These are phyloP conservation scores for Lactarius vividus DNA, from an alignment of 768 basidiomycete genomes.

Conservation along the genomic window DNA sequence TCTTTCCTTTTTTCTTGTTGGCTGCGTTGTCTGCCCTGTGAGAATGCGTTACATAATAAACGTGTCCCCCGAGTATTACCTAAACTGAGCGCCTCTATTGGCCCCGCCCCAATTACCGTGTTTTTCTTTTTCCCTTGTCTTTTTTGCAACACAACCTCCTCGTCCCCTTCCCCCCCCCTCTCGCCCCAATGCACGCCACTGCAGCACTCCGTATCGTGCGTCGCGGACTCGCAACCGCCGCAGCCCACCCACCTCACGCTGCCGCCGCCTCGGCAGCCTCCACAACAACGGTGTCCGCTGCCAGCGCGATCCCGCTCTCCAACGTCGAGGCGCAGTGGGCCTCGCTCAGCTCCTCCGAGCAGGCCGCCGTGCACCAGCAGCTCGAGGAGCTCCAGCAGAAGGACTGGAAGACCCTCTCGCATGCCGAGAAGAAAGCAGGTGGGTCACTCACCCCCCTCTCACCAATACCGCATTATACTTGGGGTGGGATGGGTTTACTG, in stretches of 20 bases:
- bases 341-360: constrained; percentile 62
- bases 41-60: constrained; percentile 2
- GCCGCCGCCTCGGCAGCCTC: constrained; percentile 33
- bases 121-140: neutral
- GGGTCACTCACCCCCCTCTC: no score
- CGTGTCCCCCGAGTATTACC: neutral
- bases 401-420: constrained; percentile 88
- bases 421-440: constrained; percentile 98
- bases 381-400: constrained; percentile 90
- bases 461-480: no score
- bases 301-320: constrained; percentile 62
- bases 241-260: constrained; percentile 41
- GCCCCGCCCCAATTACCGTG: constrained; percentile 16
- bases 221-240: constrained; percentile 47
- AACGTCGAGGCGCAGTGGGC: constrained; percentile 97
- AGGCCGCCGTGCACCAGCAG: constrained; percentile 77
- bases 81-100: neutral
- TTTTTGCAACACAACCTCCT: neutral
- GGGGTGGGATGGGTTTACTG: no score
- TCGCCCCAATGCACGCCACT: constrained; percentile 49
- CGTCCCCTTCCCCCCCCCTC: constrained; percentile 34
- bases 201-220: constrained; percentile 36
- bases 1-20: no score
- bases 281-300: constrained; percentile 38
- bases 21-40: neutral